Base-by-base conservation (phyloP, 2,329 filamentous ascomycete species). In the Nemania bipapillata region DNA sequence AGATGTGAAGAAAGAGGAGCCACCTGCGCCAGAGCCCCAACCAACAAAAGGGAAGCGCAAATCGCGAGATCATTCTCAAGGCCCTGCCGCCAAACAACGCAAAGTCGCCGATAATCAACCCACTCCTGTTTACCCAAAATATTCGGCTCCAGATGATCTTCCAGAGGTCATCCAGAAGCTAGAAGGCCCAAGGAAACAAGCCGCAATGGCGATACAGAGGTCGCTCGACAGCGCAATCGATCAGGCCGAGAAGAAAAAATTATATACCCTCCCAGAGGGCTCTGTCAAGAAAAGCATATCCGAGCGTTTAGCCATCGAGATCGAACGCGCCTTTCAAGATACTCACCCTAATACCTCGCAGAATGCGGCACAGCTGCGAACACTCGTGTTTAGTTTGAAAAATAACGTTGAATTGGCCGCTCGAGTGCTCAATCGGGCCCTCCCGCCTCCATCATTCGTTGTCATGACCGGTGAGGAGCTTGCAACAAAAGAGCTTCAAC, bases 401-500 rank as follows among this genome's bases (percentile, higher is more conserved):
- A 91, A 90, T 77, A 99, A 99, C 79, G 82, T 89, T 63, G 89
- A 93, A 73, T 84, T 99, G 52, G 88, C 92, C 60, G 87, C 90
- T 75, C 89, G 91, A 47, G 83, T 99, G 61, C 83, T 98, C n/a
- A 87, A 87, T 70, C 88, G 89, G 60, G 88, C 86, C 35, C 83
- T 97, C 40, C 88, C 90, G 6, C 89, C 95, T 0, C 84, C 90
- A n/a, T 88, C 89, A 65, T 85, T 99, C 53, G 92, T 93, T n/a
- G 87, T 88, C 60, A 97, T 99, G 96, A 90, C 89, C 15, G 89
- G 92, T 1, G 92, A 96, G 77, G 93, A 97, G 76, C 92, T 99
- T 85, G 94, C 94, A 1, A 97, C 92, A 65, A 92, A 96, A 72
- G 94, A 98, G 79, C 86, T 94, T 76, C 93, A 97, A 78, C 86